Base-by-base conservation (phyloP, 768 basidiomycete genomes). In the Russula abietina region DNA sequence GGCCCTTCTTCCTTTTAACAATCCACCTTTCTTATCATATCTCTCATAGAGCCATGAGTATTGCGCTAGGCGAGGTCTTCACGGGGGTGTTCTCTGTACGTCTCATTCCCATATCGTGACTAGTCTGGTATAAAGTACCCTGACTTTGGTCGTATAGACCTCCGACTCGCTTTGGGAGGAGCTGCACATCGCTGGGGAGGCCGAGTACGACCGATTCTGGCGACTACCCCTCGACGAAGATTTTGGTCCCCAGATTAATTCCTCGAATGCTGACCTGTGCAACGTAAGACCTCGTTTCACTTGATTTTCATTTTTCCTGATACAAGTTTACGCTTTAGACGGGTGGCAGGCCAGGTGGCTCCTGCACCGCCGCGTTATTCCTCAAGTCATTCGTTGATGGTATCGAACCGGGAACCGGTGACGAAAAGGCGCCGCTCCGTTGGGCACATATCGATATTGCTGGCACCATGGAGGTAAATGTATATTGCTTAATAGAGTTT, bases 391-490 rank as follows among this genome's bases (percentile, higher is more conserved):
- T 92, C 67, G 88, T 88, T 1, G 80, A 88, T 28, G 90, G 89
- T 4, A 83, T 86, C 60, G 87, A 90, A 69, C 76, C 79, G 2
- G 80, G 82, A 69, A 79, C 83, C 14, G 85, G 82, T 49, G 69
- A 79, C 60, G 79, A 78, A 16, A 68, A 69, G 32, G 77, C 83
- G 6, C 72, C 75, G 14, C 74, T 91, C 67, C 83, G 84, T 64
- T 95, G 92, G 91, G 93, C 92, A 0, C 93, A 94, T 72, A 74
- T 93, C 48, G 93, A 95, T 69, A 93, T 93, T 61, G 91, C 84
- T 12, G 86, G 88, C 16, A 74, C 81, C 19, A 89, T 89, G 88
- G 88, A 91, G 74, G 83, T 83, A 45, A 57, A 78, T 73, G 57
- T 2, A 33, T 5, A 26, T 48, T 55, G 16, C 17, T 5, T 8